These are phyloP conservation scores for Penicillium oxalicum DNA, from an alignment of 2,329 filamentous ascomycete genomes.

Conservation along the genomic window DNA sequence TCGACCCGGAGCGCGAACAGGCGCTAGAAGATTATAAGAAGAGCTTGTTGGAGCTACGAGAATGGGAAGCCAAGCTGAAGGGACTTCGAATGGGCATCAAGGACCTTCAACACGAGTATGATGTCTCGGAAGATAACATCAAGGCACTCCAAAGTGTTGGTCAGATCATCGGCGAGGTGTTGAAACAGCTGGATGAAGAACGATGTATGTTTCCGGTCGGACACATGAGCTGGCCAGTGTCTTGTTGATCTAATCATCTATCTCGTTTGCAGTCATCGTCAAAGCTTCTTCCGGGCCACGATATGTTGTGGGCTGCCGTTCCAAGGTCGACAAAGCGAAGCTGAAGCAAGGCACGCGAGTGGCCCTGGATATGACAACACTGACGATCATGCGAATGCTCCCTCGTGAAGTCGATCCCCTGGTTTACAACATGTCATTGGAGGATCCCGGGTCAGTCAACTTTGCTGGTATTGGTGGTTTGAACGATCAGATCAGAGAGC, in stretches of 20 bases:
- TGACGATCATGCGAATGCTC: conserved; percentile 99
- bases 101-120: conserved; percentile 87
- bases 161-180: conserved; percentile 97
- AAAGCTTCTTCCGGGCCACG: conserved; percentile 95
- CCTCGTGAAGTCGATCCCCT: conserved; percentile 96
- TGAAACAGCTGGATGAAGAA: conserved; percentile 98
- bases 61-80: conserved; percentile 99
- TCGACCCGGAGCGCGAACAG: conserved; percentile 55
- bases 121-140: conserved; percentile 98
- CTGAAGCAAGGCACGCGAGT: conserved; percentile 97
- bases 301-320: conserved; percentile 97
- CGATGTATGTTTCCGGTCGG: conserved; percentile 62
- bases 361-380: conserved; percentile 96
- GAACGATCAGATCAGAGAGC: conserved; percentile 96
- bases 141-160: conserved; percentile 98
- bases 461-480: conserved; percentile 96
- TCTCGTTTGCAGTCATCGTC: conserved; percentile 68
- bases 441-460: conserved; percentile 95
- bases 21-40: conserved; percentile 72
- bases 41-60: conserved; percentile 86
- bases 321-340: conserved; percentile 95
- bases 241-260: conserved; percentile 17
- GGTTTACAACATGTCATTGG: conserved; percentile 99
- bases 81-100: conserved; percentile 91
- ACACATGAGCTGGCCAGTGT: conserved; percentile 4